Conservation (phyloP, 2,329 filamentous ascomycete genomes). For the Catunica adiposa region DNA sequence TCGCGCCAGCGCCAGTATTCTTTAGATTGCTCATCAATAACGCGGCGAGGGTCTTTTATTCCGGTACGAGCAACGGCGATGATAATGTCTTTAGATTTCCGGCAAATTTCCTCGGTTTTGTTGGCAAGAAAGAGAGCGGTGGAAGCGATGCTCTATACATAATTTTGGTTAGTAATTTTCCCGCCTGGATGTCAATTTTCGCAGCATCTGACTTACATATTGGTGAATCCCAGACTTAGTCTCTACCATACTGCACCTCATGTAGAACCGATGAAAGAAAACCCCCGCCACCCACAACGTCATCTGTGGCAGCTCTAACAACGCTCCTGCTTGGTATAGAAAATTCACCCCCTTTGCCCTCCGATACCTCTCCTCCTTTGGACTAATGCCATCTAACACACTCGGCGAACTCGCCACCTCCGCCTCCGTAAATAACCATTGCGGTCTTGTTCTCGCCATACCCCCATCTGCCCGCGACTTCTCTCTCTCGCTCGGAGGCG, state of each 20-base stretch:
- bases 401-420: conserved; percentile 74
- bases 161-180: background rate
- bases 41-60: conserved; percentile 77
- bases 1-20: conserved; percentile 98
- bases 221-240: conserved; percentile 69
- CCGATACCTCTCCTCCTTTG: conserved; percentile 60
- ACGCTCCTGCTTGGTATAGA: conserved; percentile 82
- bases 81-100: conserved; percentile 89
- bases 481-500: background rate
- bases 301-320: conserved; percentile 80
- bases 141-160: conserved; percentile 59
- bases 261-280: conserved; percentile 92
- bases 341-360: conserved; percentile 92
- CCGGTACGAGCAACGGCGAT: conserved; percentile 86
- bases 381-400: conserved; percentile 62
- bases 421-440: conserved; percentile 80
- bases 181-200: background rate
- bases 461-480: background rate
- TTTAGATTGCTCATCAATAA: conserved; percentile 92
- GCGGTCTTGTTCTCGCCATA: conserved; percentile 21
- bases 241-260: conserved; percentile 69
- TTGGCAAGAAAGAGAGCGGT: conserved; percentile 87
- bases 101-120: conserved; percentile 92
- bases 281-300: conserved; percentile 84
- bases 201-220: conserved; percentile 45